Evolutionary conservation across 2,329 filamentous ascomycete species (phyloP), one percentile per base, ranked within the genome.

Genomic region (Curvularia eragrostidis): DNA sequence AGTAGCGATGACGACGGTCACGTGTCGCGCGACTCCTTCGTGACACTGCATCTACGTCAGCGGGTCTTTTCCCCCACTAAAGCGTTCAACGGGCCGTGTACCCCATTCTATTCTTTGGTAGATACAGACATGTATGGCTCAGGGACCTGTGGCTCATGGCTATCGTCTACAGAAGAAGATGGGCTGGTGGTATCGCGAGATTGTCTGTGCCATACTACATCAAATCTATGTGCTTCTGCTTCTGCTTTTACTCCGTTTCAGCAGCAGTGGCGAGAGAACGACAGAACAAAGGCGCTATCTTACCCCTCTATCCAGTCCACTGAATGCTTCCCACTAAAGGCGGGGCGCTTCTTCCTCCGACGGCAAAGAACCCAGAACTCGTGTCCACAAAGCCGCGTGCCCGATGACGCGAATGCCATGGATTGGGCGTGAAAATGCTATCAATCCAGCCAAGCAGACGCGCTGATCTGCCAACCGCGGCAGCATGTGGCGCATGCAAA

Each of bases 371-470:
- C 42, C 47, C 54, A 54, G 48, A 60, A 50, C 57, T 54, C 57
- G 59, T 63, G 57, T 50, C 48, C 52, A 43, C 48, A 48, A n/a
- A 32, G 43, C 53, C 49, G 52, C 53, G 60, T 43, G 48, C 30
- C 47, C 46, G 58, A 69, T 67, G 66, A 70, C 64, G 65, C 58
- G 61, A 65, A 58, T 56, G 56, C 61, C 64, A 69, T 68, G 65
- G 58, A 58, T n/a, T 61, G 62, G 42, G 41, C 55, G 36, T 38
- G 26, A 62, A 61, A 64, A 64, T 60, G 9, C 63, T 62, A 69
- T 70, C 56, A 61, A 63, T 62, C 58, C 57, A 41, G 50, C 61
- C 54, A 48, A 57, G 58, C 38, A 38, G 39, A 58, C 53, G 54
- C 51, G 18, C 23, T 52, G 48, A 65, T 68, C 63, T 67, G 58